Conservation (phyloP, 2,329 filamentous ascomycete genomes). For the Fusarium nodosum region DNA sequence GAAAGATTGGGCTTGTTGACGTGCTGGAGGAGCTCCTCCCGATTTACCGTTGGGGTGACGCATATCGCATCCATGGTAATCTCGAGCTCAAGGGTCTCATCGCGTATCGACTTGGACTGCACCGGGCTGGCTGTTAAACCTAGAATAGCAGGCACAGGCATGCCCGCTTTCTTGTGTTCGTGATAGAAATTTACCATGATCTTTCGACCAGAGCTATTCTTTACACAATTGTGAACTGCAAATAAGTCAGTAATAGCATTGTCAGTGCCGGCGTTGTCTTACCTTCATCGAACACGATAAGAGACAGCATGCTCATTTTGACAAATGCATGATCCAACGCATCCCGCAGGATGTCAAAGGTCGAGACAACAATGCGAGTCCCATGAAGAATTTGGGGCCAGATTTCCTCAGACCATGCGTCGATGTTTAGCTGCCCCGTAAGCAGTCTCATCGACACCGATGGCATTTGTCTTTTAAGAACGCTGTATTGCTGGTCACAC, state of each 20-base stretch:
- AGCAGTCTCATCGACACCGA: constrained; percentile 72
- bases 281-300: constrained; percentile 90
- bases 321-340: constrained; percentile 83
- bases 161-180: constrained; percentile 56
- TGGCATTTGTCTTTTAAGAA: constrained; percentile 72
- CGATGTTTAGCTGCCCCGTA: constrained; percentile 75
- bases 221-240: constrained; percentile 79
- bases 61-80: constrained; percentile 77
- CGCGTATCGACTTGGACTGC: constrained; percentile 18
- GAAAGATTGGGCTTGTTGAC: constrained; percentile 75
- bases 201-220: constrained; percentile 72
- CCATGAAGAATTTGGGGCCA: constrained; percentile 78
- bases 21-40: constrained; percentile 76
- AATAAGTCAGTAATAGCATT: constrained; percentile 27
- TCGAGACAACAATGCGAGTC: constrained; percentile 81
- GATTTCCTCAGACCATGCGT: constrained; percentile 76
- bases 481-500: constrained; percentile 74
- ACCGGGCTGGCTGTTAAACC: constrained; percentile 87
- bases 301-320: constrained; percentile 69
- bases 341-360: constrained; percentile 80
- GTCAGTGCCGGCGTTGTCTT: constrained; percentile 26
- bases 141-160: constrained; percentile 73
- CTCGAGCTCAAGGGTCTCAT: constrained; percentile 74
- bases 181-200: constrained; percentile 83
- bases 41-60: constrained; percentile 75